Evolutionary conservation across 129 eudicot genomes (phyloP), one percentile per base, ranked within the genome.

Genomic region (Arctium minus): DNA sequence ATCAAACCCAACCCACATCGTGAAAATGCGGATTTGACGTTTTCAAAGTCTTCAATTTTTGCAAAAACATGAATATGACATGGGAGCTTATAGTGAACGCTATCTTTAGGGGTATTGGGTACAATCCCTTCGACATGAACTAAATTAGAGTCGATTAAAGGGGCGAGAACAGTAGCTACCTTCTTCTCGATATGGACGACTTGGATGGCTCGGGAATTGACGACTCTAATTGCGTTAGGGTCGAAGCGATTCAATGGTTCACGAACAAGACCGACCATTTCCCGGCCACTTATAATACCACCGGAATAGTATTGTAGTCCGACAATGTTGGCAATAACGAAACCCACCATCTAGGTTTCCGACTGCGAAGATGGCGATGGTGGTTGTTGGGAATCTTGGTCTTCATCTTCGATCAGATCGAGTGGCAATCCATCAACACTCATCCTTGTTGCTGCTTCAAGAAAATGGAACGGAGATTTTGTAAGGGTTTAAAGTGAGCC

Each of bases 31-130:
- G 67, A 17, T 70, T 88, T 86, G 18, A 95, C 97, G 22, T 48
- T 46, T 40, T 53, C 87, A 76, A 89, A 86, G 2, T 81, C 87
- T 70, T 87, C 97, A 3, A 85, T 8, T 17, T 80, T 89, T 0
- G 97, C 89, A 79, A 96, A 96, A 62, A 96, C 76, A 77, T 96
- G 97, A 86, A 96, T 53, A 81, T 93, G 97, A 79, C 97, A 93
- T 0, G 97, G 89, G 70, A 93, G 40, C 50, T 79, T 93, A 64
- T 31, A 90, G 72, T 64, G n/a, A 75, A 27, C 69, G 0, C 70
- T 30, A 35, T 30, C 36, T 42, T 78, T 81, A 3, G 81, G 80
- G 62, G 70, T 44, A 36, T 88, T 91, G 1, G 97, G 97, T 18
- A 93, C 97, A 60, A 96, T 91, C 27, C 95, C 99, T 83, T 91